Conservation (phyloP, 1,284 basidiomycete species). For the Cutaneotrichosporon curvatum region DNA sequence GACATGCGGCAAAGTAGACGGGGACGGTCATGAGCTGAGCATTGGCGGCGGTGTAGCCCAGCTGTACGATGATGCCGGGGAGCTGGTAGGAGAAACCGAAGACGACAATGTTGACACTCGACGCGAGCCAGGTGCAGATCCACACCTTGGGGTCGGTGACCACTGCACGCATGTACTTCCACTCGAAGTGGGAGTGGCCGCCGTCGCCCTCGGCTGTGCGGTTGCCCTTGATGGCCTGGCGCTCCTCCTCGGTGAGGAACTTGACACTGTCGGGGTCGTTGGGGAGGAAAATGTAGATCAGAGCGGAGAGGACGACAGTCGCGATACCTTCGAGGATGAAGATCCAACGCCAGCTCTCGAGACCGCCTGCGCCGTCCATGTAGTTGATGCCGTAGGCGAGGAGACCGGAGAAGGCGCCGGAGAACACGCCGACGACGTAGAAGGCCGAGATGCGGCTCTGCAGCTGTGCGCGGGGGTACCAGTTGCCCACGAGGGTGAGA, state of each 20-base stretch:
- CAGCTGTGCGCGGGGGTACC: constrained; percentile 53
- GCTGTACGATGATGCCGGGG: constrained; percentile 19
- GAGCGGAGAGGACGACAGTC: constrained; percentile 8
- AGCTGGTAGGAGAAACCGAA: constrained; percentile 22
- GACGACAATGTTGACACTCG: constrained; percentile 13
- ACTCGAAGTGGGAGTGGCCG: constrained; percentile 14
- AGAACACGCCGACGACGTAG: constrained; percentile 24
- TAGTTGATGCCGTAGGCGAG: constrained; percentile 34
- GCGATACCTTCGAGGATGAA: constrained; percentile 19
- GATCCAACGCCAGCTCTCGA: constrained; percentile 50
- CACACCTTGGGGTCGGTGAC: constrained; percentile 16
- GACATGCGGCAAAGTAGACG: constrained; percentile 17
- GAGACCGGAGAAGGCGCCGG: constrained; percentile 33
- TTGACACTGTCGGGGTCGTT: constrained; percentile 4
- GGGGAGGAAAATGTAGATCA: constrained; percentile 7
- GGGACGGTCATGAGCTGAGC: constrained; percentile 27
- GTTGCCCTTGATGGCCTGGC: constrained; percentile 8
- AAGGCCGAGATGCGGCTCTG: constrained; percentile 27
- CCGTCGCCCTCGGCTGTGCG: constrained; percentile 8
- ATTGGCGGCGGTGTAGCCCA: constrained; percentile 23
- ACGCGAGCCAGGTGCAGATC: constrained; percentile 14
- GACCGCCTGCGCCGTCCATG: constrained; percentile 33
- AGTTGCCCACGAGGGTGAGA: constrained; percentile 25
- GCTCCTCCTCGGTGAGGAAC: constrained; percentile 10
- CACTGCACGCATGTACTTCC: constrained; percentile 10